These are phyloP conservation scores for Dendryphion nanum DNA, from an alignment of 2,329 filamentous ascomycete species.

Conservation along the genomic window DNA sequence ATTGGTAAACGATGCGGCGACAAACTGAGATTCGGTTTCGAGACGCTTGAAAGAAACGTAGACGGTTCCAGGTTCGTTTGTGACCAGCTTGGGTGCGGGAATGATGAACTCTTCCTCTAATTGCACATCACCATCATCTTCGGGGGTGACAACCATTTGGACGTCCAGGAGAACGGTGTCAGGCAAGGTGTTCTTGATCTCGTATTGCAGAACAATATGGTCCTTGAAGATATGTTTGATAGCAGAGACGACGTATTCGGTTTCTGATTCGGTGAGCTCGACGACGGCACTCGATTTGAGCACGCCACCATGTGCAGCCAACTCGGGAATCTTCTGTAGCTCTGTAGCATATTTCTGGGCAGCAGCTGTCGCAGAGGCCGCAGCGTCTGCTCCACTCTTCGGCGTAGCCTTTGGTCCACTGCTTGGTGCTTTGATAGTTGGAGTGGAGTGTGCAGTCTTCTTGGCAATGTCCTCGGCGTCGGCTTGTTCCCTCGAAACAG, in stretches of 20 bases:
- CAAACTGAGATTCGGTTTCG: constrained; percentile 72
- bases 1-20: constrained; percentile 82
- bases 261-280: constrained; percentile 94
- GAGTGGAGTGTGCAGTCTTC: constrained; percentile 90
- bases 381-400: constrained; percentile 68
- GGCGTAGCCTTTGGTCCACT: constrained; percentile 71
- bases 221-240: constrained; percentile 99
- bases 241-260: constrained; percentile 90
- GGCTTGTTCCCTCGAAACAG: constrained; percentile 93
- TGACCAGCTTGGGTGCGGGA: constrained; percentile 75
- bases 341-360: constrained; percentile 89
- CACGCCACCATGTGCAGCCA: constrained; percentile 83
- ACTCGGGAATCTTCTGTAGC: constrained; percentile 83
- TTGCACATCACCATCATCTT: constrained; percentile 72
- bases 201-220: constrained; percentile 91
- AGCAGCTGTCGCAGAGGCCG: constrained; percentile 72
- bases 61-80: constrained; percentile 86
- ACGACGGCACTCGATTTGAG: constrained; percentile 86
- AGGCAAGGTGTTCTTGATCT: constrained; percentile 94
- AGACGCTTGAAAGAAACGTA: constrained; percentile 93
- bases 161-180: constrained; percentile 59
- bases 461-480: constrained; percentile 94
- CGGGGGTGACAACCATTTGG: constrained; percentile 74
- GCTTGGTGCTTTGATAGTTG: constrained; percentile 90
- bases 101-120: constrained; percentile 89